Evolutionary conservation across 305 asterid species (phyloP).

Genomic region (Solanum hybrid): DNA sequence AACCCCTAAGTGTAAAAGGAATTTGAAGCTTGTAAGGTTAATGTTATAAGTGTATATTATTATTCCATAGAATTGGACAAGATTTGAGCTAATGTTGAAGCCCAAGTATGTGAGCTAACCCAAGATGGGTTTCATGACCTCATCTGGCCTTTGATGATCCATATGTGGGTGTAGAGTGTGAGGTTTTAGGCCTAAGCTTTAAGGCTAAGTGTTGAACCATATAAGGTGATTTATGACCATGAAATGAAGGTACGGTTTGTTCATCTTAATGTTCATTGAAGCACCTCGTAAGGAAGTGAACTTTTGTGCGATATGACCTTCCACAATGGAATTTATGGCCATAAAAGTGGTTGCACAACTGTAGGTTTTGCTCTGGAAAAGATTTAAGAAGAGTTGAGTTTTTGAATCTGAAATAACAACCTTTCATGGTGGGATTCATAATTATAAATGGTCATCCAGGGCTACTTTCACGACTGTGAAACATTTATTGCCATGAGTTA

Average conservation of each 20-base stretch:
- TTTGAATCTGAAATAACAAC: too few relatives aligned
- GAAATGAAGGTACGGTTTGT: neutral
- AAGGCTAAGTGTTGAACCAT: neutral
- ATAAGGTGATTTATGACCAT: neutral
- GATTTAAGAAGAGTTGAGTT: neutral
- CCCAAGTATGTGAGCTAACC: neutral
- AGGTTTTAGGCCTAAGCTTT: neutral
- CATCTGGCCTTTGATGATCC: neutral
- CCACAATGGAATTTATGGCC: neutral
- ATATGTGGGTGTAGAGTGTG: neutral
- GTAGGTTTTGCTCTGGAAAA: neutral
- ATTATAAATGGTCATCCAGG: too few relatives aligned
- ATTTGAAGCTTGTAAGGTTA: too few relatives aligned
- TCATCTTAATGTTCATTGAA: neutral
- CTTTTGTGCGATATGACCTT: neutral
- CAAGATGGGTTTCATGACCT: neutral
- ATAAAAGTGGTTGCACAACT: neutral
- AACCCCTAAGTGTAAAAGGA: neutral
- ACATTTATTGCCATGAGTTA: too few relatives aligned
- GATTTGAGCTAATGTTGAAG: neutral
- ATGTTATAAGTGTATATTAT: too few relatives aligned
- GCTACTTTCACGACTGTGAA: too few relatives aligned
- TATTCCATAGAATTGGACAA: neutral
- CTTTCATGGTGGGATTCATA: too few relatives aligned
- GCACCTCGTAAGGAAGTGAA: neutral